Conservation (phyloP, 768 basidiomycete species). For the Tulasnella sp. region DNA sequence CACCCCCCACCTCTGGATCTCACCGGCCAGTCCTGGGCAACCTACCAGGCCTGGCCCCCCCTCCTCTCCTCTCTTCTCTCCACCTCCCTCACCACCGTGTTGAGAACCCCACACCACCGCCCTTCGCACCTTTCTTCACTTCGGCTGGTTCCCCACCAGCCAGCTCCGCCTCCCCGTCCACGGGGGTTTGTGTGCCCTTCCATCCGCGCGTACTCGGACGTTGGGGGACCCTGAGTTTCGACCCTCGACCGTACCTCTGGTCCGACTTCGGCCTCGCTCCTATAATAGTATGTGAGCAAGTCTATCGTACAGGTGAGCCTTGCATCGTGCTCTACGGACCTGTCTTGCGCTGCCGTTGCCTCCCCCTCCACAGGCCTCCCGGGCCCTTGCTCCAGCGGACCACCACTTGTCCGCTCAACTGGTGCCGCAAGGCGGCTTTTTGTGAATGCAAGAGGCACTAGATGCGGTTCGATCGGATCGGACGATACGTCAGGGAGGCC, state of each 20-base stretch:
- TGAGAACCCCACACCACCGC: constrained; percentile 6
- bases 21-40: neutral
- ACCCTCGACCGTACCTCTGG: neutral
- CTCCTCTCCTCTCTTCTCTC: neutral
- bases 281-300: neutral
- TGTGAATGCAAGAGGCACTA: no score
- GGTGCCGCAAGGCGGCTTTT: no score
- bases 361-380: neutral
- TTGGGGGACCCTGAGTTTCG: neutral
- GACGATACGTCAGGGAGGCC: no score
- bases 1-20: neutral
- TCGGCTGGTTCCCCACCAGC: neutral
- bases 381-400: neutral
- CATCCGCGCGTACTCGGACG: neutral
- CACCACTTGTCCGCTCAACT: no score
- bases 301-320: neutral
- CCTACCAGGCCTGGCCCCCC: neutral
- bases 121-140: neutral
- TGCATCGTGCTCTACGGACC: neutral
- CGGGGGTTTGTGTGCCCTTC: neutral
- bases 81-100: neutral
- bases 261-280: neutral
- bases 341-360: neutral
- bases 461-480: no score
- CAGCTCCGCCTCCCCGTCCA: constrained; percentile 10